phyloP scores from a whole-genome alignment of 2,329 filamentous ascomycete genomes.

The Pezicula carpinea region DNA sequence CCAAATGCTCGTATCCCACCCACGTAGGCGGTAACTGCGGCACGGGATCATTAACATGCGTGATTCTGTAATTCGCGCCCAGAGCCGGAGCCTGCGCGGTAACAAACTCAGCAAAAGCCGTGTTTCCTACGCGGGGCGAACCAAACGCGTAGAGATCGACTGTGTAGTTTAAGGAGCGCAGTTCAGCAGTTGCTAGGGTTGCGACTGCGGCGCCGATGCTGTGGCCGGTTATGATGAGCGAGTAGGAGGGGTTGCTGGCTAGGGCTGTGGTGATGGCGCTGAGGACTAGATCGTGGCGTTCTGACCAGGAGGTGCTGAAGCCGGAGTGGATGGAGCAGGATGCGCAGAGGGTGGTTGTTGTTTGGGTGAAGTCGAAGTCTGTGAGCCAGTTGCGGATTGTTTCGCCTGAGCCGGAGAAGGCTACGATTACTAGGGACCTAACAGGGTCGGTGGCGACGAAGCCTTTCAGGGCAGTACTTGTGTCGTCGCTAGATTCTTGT shows the following conservation, averaged over 20 bases:
- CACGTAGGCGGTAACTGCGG: conserved; percentile 60
- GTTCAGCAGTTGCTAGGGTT: conserved; percentile 23
- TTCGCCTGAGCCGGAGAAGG: conserved; percentile 15
- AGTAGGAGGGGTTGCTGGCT: conserved; percentile 17
- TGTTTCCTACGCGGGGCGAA: conserved; percentile 26
- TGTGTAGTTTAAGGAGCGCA: conserved; percentile 11
- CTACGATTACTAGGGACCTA: conserved; percentile 13
- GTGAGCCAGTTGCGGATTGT: conserved; percentile 11
- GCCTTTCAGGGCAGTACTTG: conserved; percentile 11
- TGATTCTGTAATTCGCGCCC: conserved; percentile 54
- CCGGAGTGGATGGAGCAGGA: conserved; percentile 21
- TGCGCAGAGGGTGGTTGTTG: conserved; percentile 1
- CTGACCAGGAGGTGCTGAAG: conserved; percentile 17
- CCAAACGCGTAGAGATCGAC: conserved; percentile 24
- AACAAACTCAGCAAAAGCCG: conserved; percentile 21
- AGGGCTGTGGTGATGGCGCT: conserved; percentile 12
- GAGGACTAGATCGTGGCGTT: conserved; percentile 14
- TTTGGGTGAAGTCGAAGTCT: conserved; percentile 9
- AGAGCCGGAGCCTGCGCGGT: conserved; percentile 7
- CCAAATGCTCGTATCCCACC: conserved; percentile 59
- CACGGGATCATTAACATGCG: conserved; percentile 63
- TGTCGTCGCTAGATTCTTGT: conserved; percentile 3
- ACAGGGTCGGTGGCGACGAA: conserved; percentile 14
- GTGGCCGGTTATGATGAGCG: conserved; percentile 25
- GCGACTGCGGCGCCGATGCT: conserved; percentile 27